A percentile compares a stretch with the other conserved stretches of the same genome.
Conservation (phyloP, 2,329 filamentous ascomycete genomes). For the Cercospora sesami region DNA sequence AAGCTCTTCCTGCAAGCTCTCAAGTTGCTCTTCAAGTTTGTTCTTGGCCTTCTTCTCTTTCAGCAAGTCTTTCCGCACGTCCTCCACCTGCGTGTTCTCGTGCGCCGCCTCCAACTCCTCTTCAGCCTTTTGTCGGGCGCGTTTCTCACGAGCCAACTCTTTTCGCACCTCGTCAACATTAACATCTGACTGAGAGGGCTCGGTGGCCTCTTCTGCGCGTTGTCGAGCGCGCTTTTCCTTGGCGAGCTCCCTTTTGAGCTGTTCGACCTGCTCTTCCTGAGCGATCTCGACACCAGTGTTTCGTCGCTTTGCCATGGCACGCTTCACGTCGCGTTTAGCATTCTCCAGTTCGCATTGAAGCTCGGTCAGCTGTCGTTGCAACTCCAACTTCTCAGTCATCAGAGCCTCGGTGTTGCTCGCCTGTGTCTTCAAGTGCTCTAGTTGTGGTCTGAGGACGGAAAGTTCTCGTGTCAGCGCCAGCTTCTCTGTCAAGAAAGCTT, state of each 20-base stretch:
- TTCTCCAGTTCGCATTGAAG: constrained; percentile 80
- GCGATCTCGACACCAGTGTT: constrained; percentile 52
- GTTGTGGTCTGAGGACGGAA: constrained; percentile 58
- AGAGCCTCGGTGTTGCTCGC: constrained; percentile 63
- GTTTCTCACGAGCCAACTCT: constrained; percentile 38
- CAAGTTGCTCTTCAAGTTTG: constrained; percentile 42
- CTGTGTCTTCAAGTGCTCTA: constrained; percentile 63
- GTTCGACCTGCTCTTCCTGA: constrained; percentile 45
- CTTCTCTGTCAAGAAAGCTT: constrained; percentile 68
- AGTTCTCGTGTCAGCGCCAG: constrained; percentile 61
- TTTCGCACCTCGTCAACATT: constrained; percentile 37
- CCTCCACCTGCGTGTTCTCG: constrained; percentile 37
- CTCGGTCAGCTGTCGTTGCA: constrained; percentile 75
- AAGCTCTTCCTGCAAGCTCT: constrained; percentile 36
- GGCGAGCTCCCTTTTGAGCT: constrained; percentile 49
- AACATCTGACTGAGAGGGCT: constrained; percentile 36
- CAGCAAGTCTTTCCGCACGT: constrained; percentile 37
- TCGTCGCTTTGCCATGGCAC: constrained; percentile 53
- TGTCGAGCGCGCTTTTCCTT: constrained; percentile 49
- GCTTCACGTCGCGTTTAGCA: constrained; percentile 69
- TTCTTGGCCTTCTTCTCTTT: constrained; percentile 37
- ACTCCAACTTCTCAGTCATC: constrained; percentile 73
- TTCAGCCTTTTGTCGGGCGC: constrained; percentile 36
- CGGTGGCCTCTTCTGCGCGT: constrained; percentile 43
- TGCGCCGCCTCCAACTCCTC: constrained; percentile 43